Evolutionary conservation across 441 rosid genomes (phyloP), one percentile per base, ranked within the genome.

Genomic region (Flueggea neowawraea): DNA sequence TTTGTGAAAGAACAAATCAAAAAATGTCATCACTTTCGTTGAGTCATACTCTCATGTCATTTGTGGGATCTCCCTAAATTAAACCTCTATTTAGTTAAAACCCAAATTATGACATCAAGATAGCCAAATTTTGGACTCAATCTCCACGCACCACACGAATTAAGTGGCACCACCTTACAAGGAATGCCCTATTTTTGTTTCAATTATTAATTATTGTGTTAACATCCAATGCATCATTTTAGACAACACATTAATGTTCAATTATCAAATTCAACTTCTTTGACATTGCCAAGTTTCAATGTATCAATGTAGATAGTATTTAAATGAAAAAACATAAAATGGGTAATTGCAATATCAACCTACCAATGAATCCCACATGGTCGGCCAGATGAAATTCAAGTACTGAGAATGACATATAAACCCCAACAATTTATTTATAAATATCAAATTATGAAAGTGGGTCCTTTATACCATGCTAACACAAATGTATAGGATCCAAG

Each of bases 401-500:
- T 39, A 17, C 12, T 43, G 63, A 62, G 51, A 62, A 17, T 61
- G 31, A 47, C 57, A 39, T n/a, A 31, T 13, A 57, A 45, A 60
- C 45, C 73, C 61, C 57, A 55, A 61, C 55, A 1, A 52, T 44
- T 39, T 55, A 55, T 48, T 39, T 54, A 7, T 54, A 52, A 52
- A 52, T 43, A 36, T 47, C 1, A 10, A 10, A 10, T 47, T 14
- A 10, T 6, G 1, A 47, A 14, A 47, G 5, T 47, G n/a, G n/a
- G 50, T 47, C 50, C n/a, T 14, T 47, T 47, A 47, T 47, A 10
- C 4, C 50, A 47, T 14, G 4, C 50, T 47, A n/a, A 28, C 16
- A 50, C 62, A 67, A 48, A 17, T 54, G 65, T 60, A 58, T 66
- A 61, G 69, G 76, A 66, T 69, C 77, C 52, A 61, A 64, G 65